phyloP scores from a whole-genome alignment of 2,329 filamentous ascomycete species.

The Paramyrothecium roridum region DNA sequence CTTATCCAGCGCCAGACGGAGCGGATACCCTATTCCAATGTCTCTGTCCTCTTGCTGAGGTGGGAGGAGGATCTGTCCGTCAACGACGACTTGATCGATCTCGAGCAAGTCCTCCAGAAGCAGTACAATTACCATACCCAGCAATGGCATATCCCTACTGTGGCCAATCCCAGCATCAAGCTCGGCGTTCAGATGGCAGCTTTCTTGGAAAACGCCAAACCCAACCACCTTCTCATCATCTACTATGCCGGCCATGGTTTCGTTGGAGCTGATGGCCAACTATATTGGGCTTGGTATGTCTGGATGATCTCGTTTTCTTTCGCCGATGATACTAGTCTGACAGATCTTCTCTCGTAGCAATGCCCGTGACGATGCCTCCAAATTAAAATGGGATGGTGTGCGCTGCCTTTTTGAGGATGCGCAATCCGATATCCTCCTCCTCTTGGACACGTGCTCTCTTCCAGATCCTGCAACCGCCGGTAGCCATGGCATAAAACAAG shows the following conservation, averaged over 20 bases:
- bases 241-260: conserved; percentile 64
- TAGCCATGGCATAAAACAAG: conserved; percentile 57
- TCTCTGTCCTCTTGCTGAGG: conserved; percentile 57
- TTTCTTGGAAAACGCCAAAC: conserved; percentile 55
- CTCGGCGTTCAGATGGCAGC: conserved; percentile 57
- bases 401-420: conserved; percentile 61
- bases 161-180: conserved; percentile 57
- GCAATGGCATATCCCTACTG: conserved; percentile 58
- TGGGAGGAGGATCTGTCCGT: conserved; percentile 60
- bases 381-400: conserved; percentile 62
- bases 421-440: conserved; percentile 58
- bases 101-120: conserved; percentile 57
- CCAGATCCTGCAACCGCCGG: conserved; percentile 47
- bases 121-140: conserved; percentile 60
- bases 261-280: conserved; percentile 54
- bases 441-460: conserved; percentile 61
- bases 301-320: not conserved
- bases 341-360: conserved; percentile 45
- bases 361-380: conserved; percentile 53
- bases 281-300: conserved; percentile 66
- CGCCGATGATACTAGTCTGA: conserved; percentile 11
- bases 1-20: conserved; percentile 63
- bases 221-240: conserved; percentile 60
- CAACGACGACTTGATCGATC: conserved; percentile 48
- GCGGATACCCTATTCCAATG: conserved; percentile 52